Base-by-base conservation (phyloP, 139 green algal genomes). In the Tetradesmus lagerheimii region DNA sequence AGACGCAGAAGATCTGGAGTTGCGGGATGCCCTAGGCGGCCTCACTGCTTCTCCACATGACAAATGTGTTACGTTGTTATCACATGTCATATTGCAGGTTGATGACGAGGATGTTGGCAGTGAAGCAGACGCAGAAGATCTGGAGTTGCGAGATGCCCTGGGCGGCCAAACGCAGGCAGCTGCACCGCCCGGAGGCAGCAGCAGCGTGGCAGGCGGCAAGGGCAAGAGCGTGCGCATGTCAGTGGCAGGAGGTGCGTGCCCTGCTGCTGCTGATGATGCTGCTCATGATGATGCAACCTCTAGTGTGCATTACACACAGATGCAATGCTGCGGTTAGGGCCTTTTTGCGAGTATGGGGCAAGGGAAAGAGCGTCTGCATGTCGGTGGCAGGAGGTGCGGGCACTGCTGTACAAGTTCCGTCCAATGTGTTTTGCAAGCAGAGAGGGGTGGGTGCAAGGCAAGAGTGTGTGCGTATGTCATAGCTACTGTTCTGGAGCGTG, bases 151-250 rank as follows among this genome's bases (percentile, higher is more conserved):
- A 0, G 74, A 41, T 29, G 31, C 57, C 6, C 8, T 11, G 20
- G 41, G 66, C 25, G 71, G 64, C 35, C 37, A 37, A 31, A 64
- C n/a, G n/a, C 71, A 37, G 67, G 25, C 67, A 43, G 5, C 43
- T 4, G 37, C 47, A 43, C 41, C 9, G 6, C 35, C n/a, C 4
- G 64, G 8, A n/a, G 80, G 66, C 37, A 67, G 14, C n/a, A 38
- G 67, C 67, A 39, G 67, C 31, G 11, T n/a, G 25, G 57, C 57
- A 71, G 57, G 57, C 2, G 57, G 57, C 43, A 43, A 87, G 57
- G n/a, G 34, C 47, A 90, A 90, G 86, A 86, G 35, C 31, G 86
- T 90, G 34, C 86, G 86, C 37, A 86, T 90, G 86, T 66, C 74
- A 34, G 83, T 88, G 0, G 35, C 12, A 66, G 83, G 82, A 37